A percentile compares a stretch with the other conserved stretches of the same genome.
Conservation (phyloP, 2,329 filamentous ascomycete species). For the Emergomyces africanus region DNA sequence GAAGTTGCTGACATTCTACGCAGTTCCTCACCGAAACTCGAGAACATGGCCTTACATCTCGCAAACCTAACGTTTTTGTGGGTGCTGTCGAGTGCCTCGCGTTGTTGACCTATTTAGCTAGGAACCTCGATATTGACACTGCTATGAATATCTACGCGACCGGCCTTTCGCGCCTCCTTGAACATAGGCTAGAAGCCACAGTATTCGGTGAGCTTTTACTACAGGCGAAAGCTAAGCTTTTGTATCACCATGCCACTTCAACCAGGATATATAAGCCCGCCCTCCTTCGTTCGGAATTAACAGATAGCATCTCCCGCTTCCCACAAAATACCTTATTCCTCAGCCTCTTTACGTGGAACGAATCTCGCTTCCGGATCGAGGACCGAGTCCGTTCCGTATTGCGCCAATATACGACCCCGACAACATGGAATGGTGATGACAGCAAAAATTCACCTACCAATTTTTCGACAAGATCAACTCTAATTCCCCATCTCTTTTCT, state of each 20-base stretch:
- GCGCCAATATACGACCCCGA: slow-evolving; percentile 25
- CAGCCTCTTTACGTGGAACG: slow-evolving; percentile 58
- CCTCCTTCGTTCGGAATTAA: slow-evolving; percentile 50
- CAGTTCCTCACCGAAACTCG: slow-evolving; percentile 42
- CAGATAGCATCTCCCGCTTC: slow-evolving; percentile 49
- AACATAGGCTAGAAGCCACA: slow-evolving; percentile 23
- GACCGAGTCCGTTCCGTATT: slow-evolving; percentile 63
- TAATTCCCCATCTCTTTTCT: slow-evolving; percentile 38
- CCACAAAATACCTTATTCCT: slow-evolving; percentile 68
- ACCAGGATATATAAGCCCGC: slow-evolving; percentile 55
- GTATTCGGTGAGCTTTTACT: slow-evolving; percentile 48
- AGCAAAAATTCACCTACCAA: slow-evolving; percentile 9
- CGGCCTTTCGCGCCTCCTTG: slow-evolving; percentile 32
- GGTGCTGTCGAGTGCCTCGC: slow-evolving; percentile 49
- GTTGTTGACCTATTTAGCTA: slow-evolving; percentile 54
- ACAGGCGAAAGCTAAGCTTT: slow-evolving; percentile 53
- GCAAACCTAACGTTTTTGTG: slow-evolving; percentile 37
- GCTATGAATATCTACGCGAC: slow-evolving; percentile 30
- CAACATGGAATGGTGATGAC: slow-evolving; percentile 13
- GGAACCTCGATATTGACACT: slow-evolving; percentile 19
- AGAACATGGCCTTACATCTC: slow-evolving; percentile 44
- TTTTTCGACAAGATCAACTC: slow-evolving; percentile 6
- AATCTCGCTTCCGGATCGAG: slow-evolving; percentile 57
- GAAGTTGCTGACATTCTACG: slow-evolving; percentile 38
- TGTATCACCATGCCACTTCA: slow-evolving; percentile 52